Conservation (phyloP, 2,329 filamentous ascomycete genomes). For the Ceratocystis lukuohia region DNA sequence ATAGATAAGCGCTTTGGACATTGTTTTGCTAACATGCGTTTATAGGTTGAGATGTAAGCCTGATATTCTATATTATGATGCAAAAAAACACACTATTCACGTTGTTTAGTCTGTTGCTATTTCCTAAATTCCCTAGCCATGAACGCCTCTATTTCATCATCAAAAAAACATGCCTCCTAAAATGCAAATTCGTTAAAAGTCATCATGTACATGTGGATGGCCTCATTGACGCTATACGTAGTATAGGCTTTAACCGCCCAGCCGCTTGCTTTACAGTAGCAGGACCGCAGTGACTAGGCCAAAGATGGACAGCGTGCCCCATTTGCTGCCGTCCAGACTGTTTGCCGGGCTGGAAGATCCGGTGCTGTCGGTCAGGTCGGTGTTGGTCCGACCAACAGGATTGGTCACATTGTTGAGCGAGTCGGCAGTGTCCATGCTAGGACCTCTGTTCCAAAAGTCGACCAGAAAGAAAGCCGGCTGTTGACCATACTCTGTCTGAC, state of each 20-base stretch:
- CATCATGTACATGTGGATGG: not conserved
- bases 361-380: constrained; percentile 14
- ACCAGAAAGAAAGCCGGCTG: constrained; percentile 63
- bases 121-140: not conserved
- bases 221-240: not conserved
- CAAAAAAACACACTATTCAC: not conserved
- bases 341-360: not conserved
- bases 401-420: constrained; percentile 40
- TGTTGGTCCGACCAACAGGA: constrained; percentile 13
- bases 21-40: not conserved
- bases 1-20: not conserved
- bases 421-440: constrained; percentile 57
- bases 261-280: not conserved
- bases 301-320: constrained; percentile 4
- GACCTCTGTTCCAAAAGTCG: constrained; percentile 65
- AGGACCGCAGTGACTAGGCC: not conserved
- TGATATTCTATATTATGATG: not conserved
- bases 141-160: not conserved
- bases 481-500: constrained; percentile 43
- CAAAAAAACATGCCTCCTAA: not conserved
- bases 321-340: not conserved
- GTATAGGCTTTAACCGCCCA: not conserved
- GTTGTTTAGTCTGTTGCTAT: not conserved
- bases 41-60: too few species aligned
- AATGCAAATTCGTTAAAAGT: not conserved